A percentile compares a stretch with the other conserved stretches of the same genome.
These are phyloP conservation scores for Cryptococcus wingfieldii DNA, from an alignment of 1,284 basidiomycete species.

Conservation along the genomic window DNA sequence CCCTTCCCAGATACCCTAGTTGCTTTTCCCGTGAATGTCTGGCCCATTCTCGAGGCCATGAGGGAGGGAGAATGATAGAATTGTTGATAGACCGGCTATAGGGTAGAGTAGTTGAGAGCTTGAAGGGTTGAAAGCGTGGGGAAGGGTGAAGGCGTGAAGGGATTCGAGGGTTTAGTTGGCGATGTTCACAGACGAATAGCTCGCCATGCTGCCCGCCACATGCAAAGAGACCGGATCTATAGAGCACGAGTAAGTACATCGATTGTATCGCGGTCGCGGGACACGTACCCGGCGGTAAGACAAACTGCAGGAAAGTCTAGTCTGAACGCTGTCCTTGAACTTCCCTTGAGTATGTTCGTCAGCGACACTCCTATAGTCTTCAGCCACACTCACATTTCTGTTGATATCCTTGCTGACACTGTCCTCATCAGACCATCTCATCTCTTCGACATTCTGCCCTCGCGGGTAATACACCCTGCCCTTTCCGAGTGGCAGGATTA, in stretches of 20 bases:
- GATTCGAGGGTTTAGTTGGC: conserved; percentile 6
- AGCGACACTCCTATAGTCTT: neutral
- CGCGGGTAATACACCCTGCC: conserved; percentile 39
- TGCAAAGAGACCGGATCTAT: conserved; percentile 35
- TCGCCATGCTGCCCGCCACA: conserved; percentile 49
- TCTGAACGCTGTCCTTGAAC: conserved; percentile 23
- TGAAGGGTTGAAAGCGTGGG: conserved; percentile 25
- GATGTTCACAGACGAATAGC: conserved; percentile 38
- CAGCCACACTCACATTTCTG: neutral
- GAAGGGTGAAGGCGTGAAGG: conserved; percentile 1
- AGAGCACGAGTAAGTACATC: neutral
- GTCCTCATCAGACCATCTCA: conserved; percentile 19
- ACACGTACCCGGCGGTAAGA: conserved; percentile 41
- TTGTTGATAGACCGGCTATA: conserved; percentile 44
- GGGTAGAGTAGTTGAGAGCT: conserved; percentile 29
- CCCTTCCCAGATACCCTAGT: conserved; percentile 20
- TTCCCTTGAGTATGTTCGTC: conserved; percentile 2
- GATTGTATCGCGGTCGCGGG: neutral
- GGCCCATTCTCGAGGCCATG: conserved; percentile 34
- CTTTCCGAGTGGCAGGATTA: conserved; percentile 37
- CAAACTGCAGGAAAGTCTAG: conserved; percentile 42
- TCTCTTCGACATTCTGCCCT: conserved; percentile 31
- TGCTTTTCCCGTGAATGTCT: conserved; percentile 10
- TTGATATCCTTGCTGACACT: neutral
- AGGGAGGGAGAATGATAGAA: conserved; percentile 43